These are phyloP conservation scores for Excoecaria agallocha DNA, from an alignment of 345 rosid genomes.

Conservation along the genomic window DNA sequence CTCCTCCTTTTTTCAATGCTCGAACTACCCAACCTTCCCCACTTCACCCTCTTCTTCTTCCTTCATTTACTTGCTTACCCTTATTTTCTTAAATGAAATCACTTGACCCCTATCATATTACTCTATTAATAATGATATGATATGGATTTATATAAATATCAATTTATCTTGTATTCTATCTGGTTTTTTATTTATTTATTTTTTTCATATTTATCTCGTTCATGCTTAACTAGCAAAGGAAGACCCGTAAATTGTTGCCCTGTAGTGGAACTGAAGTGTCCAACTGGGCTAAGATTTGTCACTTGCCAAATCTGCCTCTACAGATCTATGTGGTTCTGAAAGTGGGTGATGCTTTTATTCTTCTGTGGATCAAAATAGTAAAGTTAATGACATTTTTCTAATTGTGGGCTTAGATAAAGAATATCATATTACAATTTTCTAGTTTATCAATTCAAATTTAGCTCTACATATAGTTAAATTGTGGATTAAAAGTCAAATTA, in stretches of 20 bases:
- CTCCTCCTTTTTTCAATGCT: slow-evolving; percentile 53
- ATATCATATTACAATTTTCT: too few species aligned
- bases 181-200: background rate
- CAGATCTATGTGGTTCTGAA: background rate
- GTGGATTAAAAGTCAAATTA: too few species aligned
- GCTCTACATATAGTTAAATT: too few species aligned
- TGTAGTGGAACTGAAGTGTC: background rate
- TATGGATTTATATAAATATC: background rate
- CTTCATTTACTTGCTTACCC: slow-evolving; percentile 39
- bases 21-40: slow-evolving; percentile 56
- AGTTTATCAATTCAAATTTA: too few species aligned
- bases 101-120: background rate
- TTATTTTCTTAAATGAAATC: slow-evolving; percentile 9
- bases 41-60: slow-evolving; percentile 11
- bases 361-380: background rate
- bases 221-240: background rate
- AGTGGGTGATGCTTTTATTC: background rate
- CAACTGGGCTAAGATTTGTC: background rate
- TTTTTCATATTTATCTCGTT: background rate
- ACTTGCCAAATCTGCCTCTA: background rate
- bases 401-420: background rate
- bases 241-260: background rate
- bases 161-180: background rate
- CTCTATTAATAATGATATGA: background rate
- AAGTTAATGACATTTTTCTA: background rate